Conservation (phyloP, 2,329 filamentous ascomycete species). For the Pyrenophora seminiperda region DNA sequence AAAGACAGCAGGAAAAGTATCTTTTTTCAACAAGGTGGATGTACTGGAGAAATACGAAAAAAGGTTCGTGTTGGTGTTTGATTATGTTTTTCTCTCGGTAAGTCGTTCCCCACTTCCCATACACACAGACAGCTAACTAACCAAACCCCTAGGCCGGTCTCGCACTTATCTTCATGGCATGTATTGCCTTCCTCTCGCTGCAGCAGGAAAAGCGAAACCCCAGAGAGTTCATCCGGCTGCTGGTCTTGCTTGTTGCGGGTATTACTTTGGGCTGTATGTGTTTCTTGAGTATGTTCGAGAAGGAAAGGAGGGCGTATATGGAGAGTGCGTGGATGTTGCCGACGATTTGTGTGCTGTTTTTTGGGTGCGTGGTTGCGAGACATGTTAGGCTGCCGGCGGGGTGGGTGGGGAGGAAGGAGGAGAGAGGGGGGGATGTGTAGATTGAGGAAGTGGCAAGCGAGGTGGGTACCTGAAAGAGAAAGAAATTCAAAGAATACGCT, state of each 20-base stretch:
- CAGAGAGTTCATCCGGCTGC: constrained; percentile 27
- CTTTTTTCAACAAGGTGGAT: constrained; percentile 2
- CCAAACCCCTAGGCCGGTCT: constrained; percentile 30
- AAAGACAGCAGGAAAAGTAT: background rate
- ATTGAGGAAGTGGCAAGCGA: no score
- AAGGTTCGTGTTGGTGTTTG: constrained; percentile 33
- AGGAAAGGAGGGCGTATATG: constrained; percentile 22
- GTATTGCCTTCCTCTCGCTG: constrained; percentile 37
- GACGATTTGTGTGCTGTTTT: constrained; percentile 33
- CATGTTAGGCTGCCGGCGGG: constrained; percentile 6
- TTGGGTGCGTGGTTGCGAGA: constrained; percentile 32
- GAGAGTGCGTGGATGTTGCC: constrained; percentile 40
- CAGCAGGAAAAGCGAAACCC: constrained; percentile 25
- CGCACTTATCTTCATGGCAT: constrained; percentile 28
- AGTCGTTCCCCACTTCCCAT: constrained; percentile 23
- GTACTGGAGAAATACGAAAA: constrained; percentile 15
- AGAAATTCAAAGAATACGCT: no score
- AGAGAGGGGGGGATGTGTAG: no score
- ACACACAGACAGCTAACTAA: constrained; percentile 22
- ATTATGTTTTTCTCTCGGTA: constrained; percentile 20
- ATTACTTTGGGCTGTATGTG: constrained; percentile 32
- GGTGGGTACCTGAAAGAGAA: no score
- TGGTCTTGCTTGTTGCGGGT: constrained; percentile 27
- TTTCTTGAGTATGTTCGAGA: constrained; percentile 23
- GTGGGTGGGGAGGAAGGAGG: no score